Evolutionary conservation across 2,329 filamentous ascomycete genomes (phyloP).

Genomic region (Colletotrichum spinosum): DNA sequence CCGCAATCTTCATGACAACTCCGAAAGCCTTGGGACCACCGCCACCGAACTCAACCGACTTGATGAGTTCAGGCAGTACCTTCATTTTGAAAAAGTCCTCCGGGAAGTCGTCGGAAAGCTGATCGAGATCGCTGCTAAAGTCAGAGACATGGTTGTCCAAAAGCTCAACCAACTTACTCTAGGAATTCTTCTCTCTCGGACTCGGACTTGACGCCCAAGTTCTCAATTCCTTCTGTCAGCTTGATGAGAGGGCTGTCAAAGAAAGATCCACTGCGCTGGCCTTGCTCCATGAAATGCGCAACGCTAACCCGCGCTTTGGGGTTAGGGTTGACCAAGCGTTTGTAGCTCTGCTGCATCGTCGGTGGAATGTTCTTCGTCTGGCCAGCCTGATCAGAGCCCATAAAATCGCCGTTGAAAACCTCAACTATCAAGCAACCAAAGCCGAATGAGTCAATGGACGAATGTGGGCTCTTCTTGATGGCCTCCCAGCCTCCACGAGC

Average conservation of each 20-base stretch:
- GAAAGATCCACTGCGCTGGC: conserved; percentile 83
- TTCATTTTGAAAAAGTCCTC: conserved; percentile 99
- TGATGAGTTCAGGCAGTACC: conserved; percentile 93
- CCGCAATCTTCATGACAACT: conserved; percentile 90
- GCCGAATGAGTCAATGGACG: conserved; percentile 88
- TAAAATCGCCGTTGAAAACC: conserved; percentile 89
- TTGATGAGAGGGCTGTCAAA: conserved; percentile 95
- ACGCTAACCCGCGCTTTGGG: conserved; percentile 90
- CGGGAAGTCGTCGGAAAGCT: conserved; percentile 91
- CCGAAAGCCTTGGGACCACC: conserved; percentile 91
- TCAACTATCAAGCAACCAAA: conserved; percentile 89
- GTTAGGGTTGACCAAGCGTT: conserved; percentile 86
- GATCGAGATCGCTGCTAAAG: conserved; percentile 76
- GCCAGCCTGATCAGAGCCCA: conserved; percentile 80
- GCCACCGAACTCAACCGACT: conserved; percentile 98
- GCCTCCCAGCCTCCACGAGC: conserved; percentile 89
- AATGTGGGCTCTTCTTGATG: conserved; percentile 84
- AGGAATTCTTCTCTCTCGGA: conserved; percentile 88
- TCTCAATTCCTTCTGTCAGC: conserved; percentile 92
- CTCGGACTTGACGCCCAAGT: conserved; percentile 87
- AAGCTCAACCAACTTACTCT: conserved; percentile 56
- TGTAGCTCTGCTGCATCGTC: conserved; percentile 91
- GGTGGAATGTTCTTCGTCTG: conserved; percentile 89
- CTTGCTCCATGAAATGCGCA: conserved; percentile 89
- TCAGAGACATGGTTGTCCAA: conserved; percentile 41